A percentile compares a stretch with the other conserved stretches of the same genome.
These are phyloP conservation scores for Trichoderma asperellum DNA, from an alignment of 2,329 filamentous ascomycete genomes.

Conservation along the genomic window DNA sequence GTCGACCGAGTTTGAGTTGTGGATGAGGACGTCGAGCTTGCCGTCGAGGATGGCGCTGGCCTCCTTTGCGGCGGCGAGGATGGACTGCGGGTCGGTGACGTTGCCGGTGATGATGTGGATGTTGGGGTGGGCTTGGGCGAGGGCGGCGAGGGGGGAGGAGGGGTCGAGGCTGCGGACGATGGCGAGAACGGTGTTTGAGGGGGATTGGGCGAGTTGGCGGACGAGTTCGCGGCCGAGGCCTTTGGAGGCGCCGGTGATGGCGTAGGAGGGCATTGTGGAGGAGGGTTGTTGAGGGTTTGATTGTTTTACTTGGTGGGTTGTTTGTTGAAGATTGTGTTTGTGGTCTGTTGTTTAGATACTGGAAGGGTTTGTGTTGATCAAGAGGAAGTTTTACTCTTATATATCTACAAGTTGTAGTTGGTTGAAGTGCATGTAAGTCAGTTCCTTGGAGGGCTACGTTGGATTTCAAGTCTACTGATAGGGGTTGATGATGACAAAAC, in stretches of 20 bases:
- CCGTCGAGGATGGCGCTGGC: conserved; percentile 42
- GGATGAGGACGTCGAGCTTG: conserved; percentile 47
- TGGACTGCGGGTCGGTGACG: conserved; percentile 39
- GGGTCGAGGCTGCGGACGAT: conserved; percentile 42
- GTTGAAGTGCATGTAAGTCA: conserved; percentile 3
- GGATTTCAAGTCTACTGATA: no score
- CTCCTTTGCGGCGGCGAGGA: conserved; percentile 42
- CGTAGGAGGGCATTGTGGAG: conserved; percentile 29
- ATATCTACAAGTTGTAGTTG: background rate
- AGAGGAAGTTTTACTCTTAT: background rate
- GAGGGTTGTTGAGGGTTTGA: background rate
- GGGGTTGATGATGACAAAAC: background rate
- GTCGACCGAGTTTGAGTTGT: conserved; percentile 42
- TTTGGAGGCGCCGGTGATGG: conserved; percentile 30
- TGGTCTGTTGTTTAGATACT: background rate
- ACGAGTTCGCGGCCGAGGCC: conserved; percentile 37
- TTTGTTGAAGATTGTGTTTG: background rate
- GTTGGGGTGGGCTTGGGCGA: conserved; percentile 39
- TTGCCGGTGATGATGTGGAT: conserved; percentile 45
- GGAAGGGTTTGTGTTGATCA: background rate
- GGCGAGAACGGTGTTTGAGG: conserved; percentile 44
- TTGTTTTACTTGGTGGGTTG: background rate
- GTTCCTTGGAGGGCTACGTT: background rate
- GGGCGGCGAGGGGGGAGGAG: conserved; percentile 34
- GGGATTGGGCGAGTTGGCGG: conserved; percentile 38